Evolutionary conservation across 371 early-diverging fungal species (phyloP), one percentile per base, ranked within the genome.

Genomic region (Catenaria anguillulae): DNA sequence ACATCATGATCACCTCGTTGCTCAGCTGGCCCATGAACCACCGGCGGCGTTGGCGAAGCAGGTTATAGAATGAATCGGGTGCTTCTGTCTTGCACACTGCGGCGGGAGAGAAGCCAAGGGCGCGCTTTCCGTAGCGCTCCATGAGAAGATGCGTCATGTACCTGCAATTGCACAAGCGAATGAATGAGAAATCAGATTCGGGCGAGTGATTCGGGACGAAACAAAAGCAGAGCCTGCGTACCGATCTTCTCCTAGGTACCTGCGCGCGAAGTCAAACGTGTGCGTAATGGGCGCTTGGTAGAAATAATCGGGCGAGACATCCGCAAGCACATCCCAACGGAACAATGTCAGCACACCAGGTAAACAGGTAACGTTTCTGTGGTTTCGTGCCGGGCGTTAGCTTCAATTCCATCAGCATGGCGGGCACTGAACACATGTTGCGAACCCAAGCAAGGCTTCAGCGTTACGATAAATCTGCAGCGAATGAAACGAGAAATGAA

Each of bases 341-440:
- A 74, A 60, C 52, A 72, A 67, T 13, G 75, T 74, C 59, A 73
- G 55, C 17, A 72, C 73, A 29, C 75, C 75, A 40, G 75, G 75
- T 3, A 74, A 59, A 35, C 71, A 72, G 43, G 69, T 70, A 31
- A 70, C 70, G 31, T 62, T 71, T 29, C 75, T 74, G 17, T 70
- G 62, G 12, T 60, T n/a, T n/a, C n/a, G n/a, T n/a, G n/a, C n/a
- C n/a, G n/a, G n/a, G n/a, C n/a, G n/a, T n/a, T n/a, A n/a, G n/a
- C n/a, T n/a, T n/a, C n/a, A n/a, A n/a, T n/a, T n/a, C n/a, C n/a
- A n/a, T n/a, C n/a, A n/a, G n/a, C n/a, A n/a, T n/a, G n/a, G n/a
- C n/a, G n/a, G n/a, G n/a, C n/a, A n/a, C n/a, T n/a, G n/a, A n/a
- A n/a, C n/a, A n/a, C n/a, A n/a, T n/a, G n/a, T n/a, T n/a, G n/a